Percentiles rank a stretch among this genome's conserved stretches.
phyloP scores from a whole-genome alignment of 345 rosid species.

The Erucastrum elatum region DNA sequence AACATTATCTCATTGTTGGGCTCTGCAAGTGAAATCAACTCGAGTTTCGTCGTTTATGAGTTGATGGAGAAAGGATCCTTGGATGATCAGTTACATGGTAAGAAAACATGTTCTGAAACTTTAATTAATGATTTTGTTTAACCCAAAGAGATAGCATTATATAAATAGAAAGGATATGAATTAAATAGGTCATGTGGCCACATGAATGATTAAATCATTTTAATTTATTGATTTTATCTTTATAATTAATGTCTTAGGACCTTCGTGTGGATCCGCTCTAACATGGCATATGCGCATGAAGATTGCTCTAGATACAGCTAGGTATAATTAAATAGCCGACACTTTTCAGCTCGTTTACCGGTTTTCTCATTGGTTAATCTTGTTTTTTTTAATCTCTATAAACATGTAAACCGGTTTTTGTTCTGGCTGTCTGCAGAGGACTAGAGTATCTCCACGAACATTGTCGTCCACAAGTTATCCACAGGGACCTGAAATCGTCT shows the following conservation, averaged over 20 bases:
- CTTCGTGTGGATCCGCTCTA: conserved; percentile 77
- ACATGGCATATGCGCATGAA: conserved; percentile 91
- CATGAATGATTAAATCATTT: conserved; percentile 8
- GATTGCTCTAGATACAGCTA: conserved; percentile 88
- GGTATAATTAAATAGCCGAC: conserved; percentile 50
- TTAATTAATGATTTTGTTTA: conserved; percentile 5
- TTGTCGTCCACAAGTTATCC: conserved; percentile 82
- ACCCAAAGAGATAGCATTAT: not conserved
- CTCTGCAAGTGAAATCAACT: conserved; percentile 50
- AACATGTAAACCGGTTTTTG: conserved; percentile 17
- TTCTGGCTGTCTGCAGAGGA: conserved; percentile 59
- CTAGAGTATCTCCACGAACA: conserved; percentile 90
- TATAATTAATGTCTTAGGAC: conserved; percentile 53
- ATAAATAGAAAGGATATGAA: not conserved
- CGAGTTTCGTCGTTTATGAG: conserved; percentile 74
- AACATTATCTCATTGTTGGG: conserved; percentile 77
- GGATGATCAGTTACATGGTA: conserved; percentile 85
- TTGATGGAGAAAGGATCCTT: conserved; percentile 86
- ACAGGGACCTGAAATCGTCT: conserved; percentile 94
- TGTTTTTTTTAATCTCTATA: not conserved
- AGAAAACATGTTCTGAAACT: conserved; percentile 2
- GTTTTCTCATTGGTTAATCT: conserved; percentile 19
- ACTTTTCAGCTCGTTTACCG: conserved; percentile 3
- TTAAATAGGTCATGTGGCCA: conserved; percentile 20
- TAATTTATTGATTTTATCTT: conserved; percentile 7